Percentiles rank a stretch among this genome's conserved stretches.
phyloP scores from a whole-genome alignment of 2,329 filamentous ascomycete genomes.

The Neonectria punicea region DNA sequence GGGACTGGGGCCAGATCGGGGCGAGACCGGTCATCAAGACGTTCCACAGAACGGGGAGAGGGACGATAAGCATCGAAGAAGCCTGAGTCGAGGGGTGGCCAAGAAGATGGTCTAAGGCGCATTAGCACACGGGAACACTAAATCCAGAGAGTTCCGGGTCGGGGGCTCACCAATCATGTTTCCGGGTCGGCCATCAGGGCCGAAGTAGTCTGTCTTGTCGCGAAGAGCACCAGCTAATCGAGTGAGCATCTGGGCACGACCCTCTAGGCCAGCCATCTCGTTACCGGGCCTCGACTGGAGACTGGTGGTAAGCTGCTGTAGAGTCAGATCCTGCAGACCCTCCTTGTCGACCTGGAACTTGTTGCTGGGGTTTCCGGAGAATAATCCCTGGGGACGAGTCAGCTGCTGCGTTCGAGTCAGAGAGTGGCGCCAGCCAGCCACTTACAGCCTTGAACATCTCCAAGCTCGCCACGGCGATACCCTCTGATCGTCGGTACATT shows the following conservation, averaged over 20 bases:
- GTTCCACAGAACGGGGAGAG: constrained; percentile 89
- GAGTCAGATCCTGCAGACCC: constrained; percentile 78
- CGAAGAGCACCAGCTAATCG: constrained; percentile 79
- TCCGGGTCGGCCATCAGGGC: constrained; percentile 83
- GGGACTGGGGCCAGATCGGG: constrained; percentile 87
- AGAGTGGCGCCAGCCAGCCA: constrained; percentile 17
- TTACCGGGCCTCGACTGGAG: constrained; percentile 87
- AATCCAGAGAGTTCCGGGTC: background rate
- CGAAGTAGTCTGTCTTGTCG: constrained; percentile 85
- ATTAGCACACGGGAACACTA: constrained; percentile 28
- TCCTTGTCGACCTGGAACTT: constrained; percentile 90
- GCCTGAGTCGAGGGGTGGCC: constrained; percentile 90
- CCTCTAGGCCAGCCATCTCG: constrained; percentile 85
- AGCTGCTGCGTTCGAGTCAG: constrained; percentile 23
- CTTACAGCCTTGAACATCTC: constrained; percentile 90
- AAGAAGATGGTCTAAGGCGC: constrained; percentile 82
- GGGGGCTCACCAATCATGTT: constrained; percentile 88
- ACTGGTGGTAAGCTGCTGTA: constrained; percentile 79
- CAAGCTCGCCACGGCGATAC: constrained; percentile 77
- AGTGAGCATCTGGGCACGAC: constrained; percentile 81
- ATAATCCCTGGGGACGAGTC: constrained; percentile 69
- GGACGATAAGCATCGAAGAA: constrained; percentile 86
- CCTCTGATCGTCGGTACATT: constrained; percentile 86
- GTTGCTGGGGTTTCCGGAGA: constrained; percentile 84
- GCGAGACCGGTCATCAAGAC: constrained; percentile 88